Conservation (phyloP, 768 basidiomycete species). For the Neoboletus subvelutipes region DNA sequence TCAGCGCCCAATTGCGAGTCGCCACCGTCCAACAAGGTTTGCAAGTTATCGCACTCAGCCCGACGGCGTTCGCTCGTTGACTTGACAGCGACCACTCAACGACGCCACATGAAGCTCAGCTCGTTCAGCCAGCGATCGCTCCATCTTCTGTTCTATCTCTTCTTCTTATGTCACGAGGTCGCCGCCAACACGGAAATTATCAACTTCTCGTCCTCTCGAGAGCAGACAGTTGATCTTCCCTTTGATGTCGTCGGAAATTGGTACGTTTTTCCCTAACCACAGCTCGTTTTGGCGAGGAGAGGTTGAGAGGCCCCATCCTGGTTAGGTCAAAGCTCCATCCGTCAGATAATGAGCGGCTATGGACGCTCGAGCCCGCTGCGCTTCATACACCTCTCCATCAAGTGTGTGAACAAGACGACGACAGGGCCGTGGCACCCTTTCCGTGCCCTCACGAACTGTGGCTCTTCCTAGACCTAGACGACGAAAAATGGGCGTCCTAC, state of each 20-base stretch:
- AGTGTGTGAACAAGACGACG: slow-evolving; percentile 35
- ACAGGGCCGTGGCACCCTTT: slow-evolving; percentile 1
- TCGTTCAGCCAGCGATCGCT: slow-evolving; percentile 13
- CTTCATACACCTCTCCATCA: slow-evolving; percentile 36
- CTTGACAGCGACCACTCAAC: slow-evolving; percentile 15
- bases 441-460: slow-evolving; percentile 47
- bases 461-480: slow-evolving; percentile 47
- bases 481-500: slow-evolving; percentile 39
- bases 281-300: slow-evolving; percentile 16
- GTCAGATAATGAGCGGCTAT: slow-evolving; percentile 33
- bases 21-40: slow-evolving; percentile 3
- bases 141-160: slow-evolving; percentile 12
- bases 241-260: slow-evolving; percentile 29
- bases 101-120: slow-evolving; percentile 18
- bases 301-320: background rate
- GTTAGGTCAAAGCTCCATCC: slow-evolving; percentile 42
- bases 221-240: slow-evolving; percentile 15
- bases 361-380: slow-evolving; percentile 43
- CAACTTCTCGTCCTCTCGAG: slow-evolving; percentile 45
- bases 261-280: slow-evolving; percentile 13
- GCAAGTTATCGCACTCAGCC: background rate
- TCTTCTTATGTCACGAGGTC: slow-evolving; percentile 29
- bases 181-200: slow-evolving; percentile 66
- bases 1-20: slow-evolving; percentile 1
- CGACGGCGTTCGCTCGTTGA: slow-evolving; percentile 15